A percentile compares a stretch with the other conserved stretches of the same genome.
Conservation (phyloP, 768 basidiomycete genomes). For the Phylloporus arenicola region DNA sequence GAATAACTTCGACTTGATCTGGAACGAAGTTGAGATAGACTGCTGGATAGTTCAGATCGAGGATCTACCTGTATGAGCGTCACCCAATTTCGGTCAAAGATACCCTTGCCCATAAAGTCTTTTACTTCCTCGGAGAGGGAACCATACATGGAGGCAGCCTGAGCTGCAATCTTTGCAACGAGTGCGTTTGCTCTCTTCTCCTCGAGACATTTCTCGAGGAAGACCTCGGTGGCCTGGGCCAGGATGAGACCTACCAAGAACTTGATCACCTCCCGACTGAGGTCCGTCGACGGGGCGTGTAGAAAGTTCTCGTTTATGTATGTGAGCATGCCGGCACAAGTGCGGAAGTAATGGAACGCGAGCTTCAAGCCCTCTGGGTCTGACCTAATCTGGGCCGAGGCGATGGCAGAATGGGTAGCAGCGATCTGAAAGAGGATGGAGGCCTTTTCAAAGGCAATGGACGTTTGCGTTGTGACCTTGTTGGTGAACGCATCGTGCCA, state of each 20-base stretch:
- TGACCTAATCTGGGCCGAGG: constrained; percentile 75
- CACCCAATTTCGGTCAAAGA: constrained; percentile 94
- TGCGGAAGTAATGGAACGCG: constrained; percentile 86
- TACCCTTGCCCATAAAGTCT: constrained; percentile 94
- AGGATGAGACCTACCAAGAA: constrained; percentile 83
- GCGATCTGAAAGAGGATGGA: constrained; percentile 96
- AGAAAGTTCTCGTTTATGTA: constrained; percentile 99
- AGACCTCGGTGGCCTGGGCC: constrained; percentile 93
- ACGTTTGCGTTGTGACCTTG: constrained; percentile 91
- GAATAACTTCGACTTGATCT: constrained; percentile 93
- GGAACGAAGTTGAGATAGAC: constrained; percentile 7
- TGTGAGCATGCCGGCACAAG: constrained; percentile 92
- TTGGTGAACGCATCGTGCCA: constrained; percentile 97
- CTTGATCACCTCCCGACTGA: constrained; percentile 91
- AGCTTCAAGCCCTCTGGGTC: constrained; percentile 91
- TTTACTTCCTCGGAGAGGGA: constrained; percentile 87
- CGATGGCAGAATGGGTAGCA: constrained; percentile 88
- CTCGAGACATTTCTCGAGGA: constrained; percentile 89
- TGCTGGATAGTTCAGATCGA: neutral
- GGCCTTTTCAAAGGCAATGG: constrained; percentile 97
- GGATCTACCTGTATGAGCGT: constrained; percentile 68
- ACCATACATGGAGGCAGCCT: constrained; percentile 77
- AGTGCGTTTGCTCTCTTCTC: constrained; percentile 84
- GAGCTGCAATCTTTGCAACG: constrained; percentile 78
- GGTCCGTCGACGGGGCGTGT: constrained; percentile 93